Evolutionary conservation across 2,329 filamentous ascomycete genomes (phyloP), one percentile per base, ranked within the genome.

Genomic region (Xylaria hypoxylon): DNA sequence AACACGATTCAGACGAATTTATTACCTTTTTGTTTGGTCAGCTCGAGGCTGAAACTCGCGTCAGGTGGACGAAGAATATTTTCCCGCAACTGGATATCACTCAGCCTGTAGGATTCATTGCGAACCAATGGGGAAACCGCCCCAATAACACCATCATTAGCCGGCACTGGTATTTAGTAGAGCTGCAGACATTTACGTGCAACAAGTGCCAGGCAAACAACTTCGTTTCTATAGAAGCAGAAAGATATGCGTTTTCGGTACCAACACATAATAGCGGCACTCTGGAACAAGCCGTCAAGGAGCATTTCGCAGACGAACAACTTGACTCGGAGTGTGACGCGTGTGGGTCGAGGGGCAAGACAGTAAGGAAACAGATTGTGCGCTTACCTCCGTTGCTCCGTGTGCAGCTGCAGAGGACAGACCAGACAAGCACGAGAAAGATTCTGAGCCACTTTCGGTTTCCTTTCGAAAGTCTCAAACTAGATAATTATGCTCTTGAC

Each of bases 1-100:
- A 98, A 76, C 96, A 98, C 79, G 96, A 99, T 75, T 91, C 94
- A 1, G 92, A 94, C 70, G 96, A 98, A 74, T 97, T 97, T 72
- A 89, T 95, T 71, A 89, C 89, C 51, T 97, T 96, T 75, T 79
- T 97, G 28, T 85, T 97, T 42, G 89, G 92, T 59, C 90, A 91
- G 70, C 83, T 98, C 13, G 91, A 95, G 72, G 92, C 96, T 75
- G 96, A 99, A 79, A 89, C 96, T 58, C 35, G 5, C 96, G 97
- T 76, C n/a, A 77, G 82, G 89, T 65, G 82, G 67, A 22, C 70
- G 69, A 55, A 50, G 40, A 64, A 65, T 28, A 3, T 44, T 42
- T 17, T 64, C 55, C 48, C 67, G 17, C 59, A 55, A 33, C 60
- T 69, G 26, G 69, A 70, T 35, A 58, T 69, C 64, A 10, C 77